Evolutionary conservation across 139 green algal genomes (phyloP), one percentile per base, ranked within the genome.

Genomic region (Cymbomonas tetramitiformis): DNA sequence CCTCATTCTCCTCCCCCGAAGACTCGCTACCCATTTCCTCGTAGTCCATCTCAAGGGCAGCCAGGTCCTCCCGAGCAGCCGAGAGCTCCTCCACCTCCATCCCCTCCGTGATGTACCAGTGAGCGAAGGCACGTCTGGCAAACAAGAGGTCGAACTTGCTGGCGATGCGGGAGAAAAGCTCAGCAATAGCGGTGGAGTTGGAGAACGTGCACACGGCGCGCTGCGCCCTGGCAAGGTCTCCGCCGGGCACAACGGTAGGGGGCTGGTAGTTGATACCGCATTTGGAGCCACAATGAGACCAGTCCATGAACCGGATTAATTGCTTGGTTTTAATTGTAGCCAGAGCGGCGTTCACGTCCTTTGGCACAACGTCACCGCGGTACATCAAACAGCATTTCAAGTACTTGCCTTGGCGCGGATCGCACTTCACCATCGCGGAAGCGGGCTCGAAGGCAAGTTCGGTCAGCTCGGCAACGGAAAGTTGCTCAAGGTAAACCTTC

Each of bases 101-200:
- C 56, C 83, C 88, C 81, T 94, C 88, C 78, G 84, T 83, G 32
- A 94, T 87, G 71, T 96, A 96, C 88, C 89, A 97, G 85, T 97
- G 89, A 54, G 96, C 89, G 62, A 97, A 97, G 48, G 89, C 89
- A 69, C 88, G 85, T 87, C 96, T 97, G 79, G 90, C 86, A 61
- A 96, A 97, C 89, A 97, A 96, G 1, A 97, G 86, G 67, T 97
- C 87, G 62, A 97, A 97, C 86, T 97, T 97, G 82, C 96, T 89
- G 75, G 96, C 87, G 60, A 97, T 79, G 59, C 88, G 74, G 80
- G 93, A 95, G 61, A 97, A 93, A 12, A 80, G 65, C 79, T 97
- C 89, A 31, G 89, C 87, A 62, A 97, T 94, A 69, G 84, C 86
- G 21, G 89, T 97, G 58, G 80, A 90, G 89, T 97, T 97, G 74